phyloP scores from a whole-genome alignment of 768 basidiomycete species.

The Russula compacta region DNA sequence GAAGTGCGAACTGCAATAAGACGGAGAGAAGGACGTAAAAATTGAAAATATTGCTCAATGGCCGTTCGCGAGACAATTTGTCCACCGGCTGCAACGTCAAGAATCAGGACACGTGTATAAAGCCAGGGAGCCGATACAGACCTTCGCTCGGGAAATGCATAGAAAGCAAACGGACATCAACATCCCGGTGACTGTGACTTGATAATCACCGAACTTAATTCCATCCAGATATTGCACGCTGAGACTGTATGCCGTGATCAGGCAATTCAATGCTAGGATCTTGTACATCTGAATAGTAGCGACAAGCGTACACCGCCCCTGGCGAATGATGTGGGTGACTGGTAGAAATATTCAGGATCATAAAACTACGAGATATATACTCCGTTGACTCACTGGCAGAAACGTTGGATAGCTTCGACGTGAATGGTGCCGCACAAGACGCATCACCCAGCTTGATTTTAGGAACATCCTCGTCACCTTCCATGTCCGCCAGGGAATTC shows the following conservation, averaged over 20 bases:
- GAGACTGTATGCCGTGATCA: slow-evolving; percentile 97
- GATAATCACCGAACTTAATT: slow-evolving; percentile 99
- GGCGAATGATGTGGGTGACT: slow-evolving; percentile 97
- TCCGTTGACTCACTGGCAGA: slow-evolving; percentile 65
- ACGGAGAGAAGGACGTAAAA: slow-evolving; percentile 91
- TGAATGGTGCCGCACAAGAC: slow-evolving; percentile 97
- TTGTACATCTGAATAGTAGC: slow-evolving; percentile 99
- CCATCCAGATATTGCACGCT: slow-evolving; percentile 97
- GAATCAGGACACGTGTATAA: background rate
- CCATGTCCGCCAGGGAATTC: slow-evolving; percentile 83
- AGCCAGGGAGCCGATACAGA: slow-evolving; percentile 28
- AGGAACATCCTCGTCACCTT: slow-evolving; percentile 89
- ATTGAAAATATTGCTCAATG: slow-evolving; percentile 94
- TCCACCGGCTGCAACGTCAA: slow-evolving; percentile 70
- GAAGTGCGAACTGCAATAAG: slow-evolving; percentile 85
- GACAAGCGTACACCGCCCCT: slow-evolving; percentile 96
- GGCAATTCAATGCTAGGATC: slow-evolving; percentile 92
- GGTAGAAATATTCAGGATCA: background rate
- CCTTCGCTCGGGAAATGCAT: slow-evolving; percentile 96
- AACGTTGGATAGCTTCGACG: slow-evolving; percentile 96
- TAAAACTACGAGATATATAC: background rate
- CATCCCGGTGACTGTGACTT: slow-evolving; percentile 93
- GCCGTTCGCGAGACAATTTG: slow-evolving; percentile 87
- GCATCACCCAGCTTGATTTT: slow-evolving; percentile 99
- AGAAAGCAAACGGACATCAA: slow-evolving; percentile 98